Percentiles rank a stretch among this genome's conserved stretches.
Conservation (phyloP, 208 protist species). For the Trichomonas tenax region DNA sequence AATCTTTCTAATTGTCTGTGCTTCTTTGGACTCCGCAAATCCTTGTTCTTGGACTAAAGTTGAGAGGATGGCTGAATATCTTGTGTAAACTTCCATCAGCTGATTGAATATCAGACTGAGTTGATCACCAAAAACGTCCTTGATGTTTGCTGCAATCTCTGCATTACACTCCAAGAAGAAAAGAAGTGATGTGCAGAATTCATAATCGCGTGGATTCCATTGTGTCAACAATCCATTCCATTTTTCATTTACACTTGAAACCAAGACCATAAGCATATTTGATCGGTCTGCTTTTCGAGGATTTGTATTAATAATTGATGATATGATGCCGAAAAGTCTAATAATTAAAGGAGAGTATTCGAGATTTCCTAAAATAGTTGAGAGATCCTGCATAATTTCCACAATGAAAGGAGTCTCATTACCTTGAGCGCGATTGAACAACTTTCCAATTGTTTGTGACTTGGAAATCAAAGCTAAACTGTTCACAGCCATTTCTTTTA, state of each 20-base stretch:
- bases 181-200: neutral
- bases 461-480: neutral
- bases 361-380: neutral
- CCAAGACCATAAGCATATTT: neutral
- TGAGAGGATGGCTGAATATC: neutral
- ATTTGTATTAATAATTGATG: neutral
- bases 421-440: neutral
- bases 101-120: neutral
- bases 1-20: neutral
- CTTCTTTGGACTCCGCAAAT: neutral
- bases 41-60: neutral
- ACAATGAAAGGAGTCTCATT: neutral
- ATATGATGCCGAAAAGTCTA: neutral
- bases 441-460: neutral
- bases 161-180: neutral
- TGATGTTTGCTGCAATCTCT: neutral
- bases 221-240: neutral
- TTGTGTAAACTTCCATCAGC: neutral
- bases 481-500: neutral
- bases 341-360: neutral
- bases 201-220: neutral
- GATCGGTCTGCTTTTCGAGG: too few relatives aligned
- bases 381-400: neutral
- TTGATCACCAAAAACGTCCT: neutral
- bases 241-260: neutral